phyloP scores from a whole-genome alignment of 1,139 yeast genomes.

The Pichia sp. region DNA sequence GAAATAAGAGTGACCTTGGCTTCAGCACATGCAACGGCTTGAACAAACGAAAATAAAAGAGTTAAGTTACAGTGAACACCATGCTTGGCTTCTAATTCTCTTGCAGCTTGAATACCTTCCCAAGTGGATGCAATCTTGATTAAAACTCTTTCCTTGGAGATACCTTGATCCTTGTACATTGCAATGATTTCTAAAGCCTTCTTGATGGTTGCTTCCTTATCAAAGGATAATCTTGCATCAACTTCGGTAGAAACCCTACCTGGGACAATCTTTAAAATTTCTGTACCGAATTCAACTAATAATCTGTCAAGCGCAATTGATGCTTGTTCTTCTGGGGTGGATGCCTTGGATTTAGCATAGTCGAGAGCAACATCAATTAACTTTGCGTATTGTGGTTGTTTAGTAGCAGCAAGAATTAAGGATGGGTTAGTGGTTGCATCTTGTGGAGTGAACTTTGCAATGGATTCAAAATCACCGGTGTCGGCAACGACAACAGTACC shows the following conservation, averaged over 20 bases:
- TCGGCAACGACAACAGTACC: constrained; percentile 97
- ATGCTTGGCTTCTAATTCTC: constrained; percentile 85
- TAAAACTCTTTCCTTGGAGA: constrained; percentile 79
- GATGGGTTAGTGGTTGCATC: constrained; percentile 99
- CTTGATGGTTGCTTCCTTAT: constrained; percentile 85
- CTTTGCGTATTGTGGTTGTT: constrained; percentile 81
- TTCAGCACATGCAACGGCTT: constrained; percentile 99
- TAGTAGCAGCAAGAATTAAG: constrained; percentile 90
- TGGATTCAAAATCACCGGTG: constrained; percentile 97
- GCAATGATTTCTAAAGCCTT: constrained; percentile 87
- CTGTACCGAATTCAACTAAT: constrained; percentile 92
- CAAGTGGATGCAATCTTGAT: constrained; percentile 97
- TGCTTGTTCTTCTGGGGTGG: constrained; percentile 56
- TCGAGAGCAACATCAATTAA: constrained; percentile 87
- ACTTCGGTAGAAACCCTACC: constrained; percentile 99
- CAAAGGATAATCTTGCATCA: constrained; percentile 94
- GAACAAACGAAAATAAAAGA: constrained; percentile 86
- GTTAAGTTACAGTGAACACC: constrained; percentile 95
- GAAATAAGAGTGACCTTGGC: constrained; percentile 94
- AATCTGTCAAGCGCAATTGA: constrained; percentile 82
- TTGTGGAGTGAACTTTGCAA: constrained; percentile 97
- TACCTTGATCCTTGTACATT: constrained; percentile 77
- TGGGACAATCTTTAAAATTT: constrained; percentile 90
- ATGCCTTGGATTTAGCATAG: constrained; percentile 65
- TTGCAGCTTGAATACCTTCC: constrained; percentile 99